phyloP scores from a whole-genome alignment of 805 yeast species.

The Starmerella potacharoeniae region DNA sequence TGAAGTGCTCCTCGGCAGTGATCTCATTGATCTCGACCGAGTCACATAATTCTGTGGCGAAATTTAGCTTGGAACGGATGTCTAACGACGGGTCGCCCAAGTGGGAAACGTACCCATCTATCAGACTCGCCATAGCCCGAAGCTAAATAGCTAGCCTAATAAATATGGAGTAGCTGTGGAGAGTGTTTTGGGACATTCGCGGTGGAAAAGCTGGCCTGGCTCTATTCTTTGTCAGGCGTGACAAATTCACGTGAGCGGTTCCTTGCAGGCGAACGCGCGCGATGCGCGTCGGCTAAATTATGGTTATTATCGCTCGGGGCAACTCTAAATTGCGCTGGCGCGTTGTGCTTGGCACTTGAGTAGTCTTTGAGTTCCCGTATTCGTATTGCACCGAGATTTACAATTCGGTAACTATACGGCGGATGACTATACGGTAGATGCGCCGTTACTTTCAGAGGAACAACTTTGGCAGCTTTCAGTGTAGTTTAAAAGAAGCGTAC shows the following conservation, averaged over 20 bases:
- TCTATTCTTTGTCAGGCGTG: background rate
- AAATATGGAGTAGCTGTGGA: background rate
- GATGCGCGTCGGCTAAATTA: too few relatives aligned
- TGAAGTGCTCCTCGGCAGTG: constrained; percentile 65
- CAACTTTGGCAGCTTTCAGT: too few relatives aligned
- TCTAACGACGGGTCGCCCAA: constrained; percentile 32
- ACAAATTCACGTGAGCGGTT: constrained; percentile 10
- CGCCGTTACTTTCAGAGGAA: too few relatives aligned
- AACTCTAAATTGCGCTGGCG: too few relatives aligned
- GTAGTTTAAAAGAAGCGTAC: too few relatives aligned
- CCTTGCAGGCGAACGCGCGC: background rate
- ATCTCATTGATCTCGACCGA: constrained; percentile 74
- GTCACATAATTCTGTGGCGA: constrained; percentile 74
- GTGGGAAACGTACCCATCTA: constrained; percentile 22
- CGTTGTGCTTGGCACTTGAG: too few relatives aligned
- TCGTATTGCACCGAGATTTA: too few relatives aligned
- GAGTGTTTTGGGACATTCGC: background rate
- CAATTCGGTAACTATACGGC: too few relatives aligned
- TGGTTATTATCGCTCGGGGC: too few relatives aligned
- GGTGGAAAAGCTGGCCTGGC: background rate
- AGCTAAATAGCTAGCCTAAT: background rate
- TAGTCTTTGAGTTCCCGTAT: too few relatives aligned
- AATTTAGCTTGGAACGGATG: constrained; percentile 50
- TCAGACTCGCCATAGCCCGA: constrained; percentile 15
- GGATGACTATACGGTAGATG: too few relatives aligned